Evolutionary conservation across 257 asterid genomes (phyloP), one percentile per base, ranked within the genome.

Genomic region (Verbascum thapsus): DNA sequence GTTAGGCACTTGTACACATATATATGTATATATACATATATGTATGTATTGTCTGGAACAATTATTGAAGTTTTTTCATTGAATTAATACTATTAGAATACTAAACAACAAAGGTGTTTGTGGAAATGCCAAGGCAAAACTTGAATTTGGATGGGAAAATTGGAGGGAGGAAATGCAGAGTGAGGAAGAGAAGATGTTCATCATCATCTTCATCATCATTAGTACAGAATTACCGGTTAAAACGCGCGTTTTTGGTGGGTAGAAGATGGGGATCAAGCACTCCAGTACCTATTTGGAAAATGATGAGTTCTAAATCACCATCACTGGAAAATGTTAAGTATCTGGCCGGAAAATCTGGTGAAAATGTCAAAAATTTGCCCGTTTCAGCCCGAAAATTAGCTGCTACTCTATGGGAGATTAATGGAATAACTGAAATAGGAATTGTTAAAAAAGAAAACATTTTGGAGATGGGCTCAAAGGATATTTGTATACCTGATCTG

Each of bases 391-490:
- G 96, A 13, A 86, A 83, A 81, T 60, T 91, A 71, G 95, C 86
- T 43, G 95, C 96, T 57, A 80, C 88, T 69, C 72, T 86, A 50
- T 91, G 98, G 98, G 98, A 84, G 80, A 81, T 81, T 52, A 80
- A 91, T 76, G 88, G 78, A 34, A 64, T 53, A 18, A 78, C 72
- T 75, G 95, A 74, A 64, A 66, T 56, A 34, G 87, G 74, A 71
- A 47, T 64, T 74, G 65, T 55, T 51, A 77, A 76, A 12, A 77
- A 70, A 64, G 77, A 80, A 6, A 72, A 74, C 70, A 38, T 37
- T 75, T 64, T 68, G 72, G 81, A 68, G 75, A 70, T 80, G 73
- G 81, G 74, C 58, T 70, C 85, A 41, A 55, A 77, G 80, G 75
- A 82, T 50, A 74, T 75, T 63, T 74, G 73, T 66, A 70, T 81